phyloP scores from a whole-genome alignment of 805 yeast species.

The Starmerella bombi region DNA sequence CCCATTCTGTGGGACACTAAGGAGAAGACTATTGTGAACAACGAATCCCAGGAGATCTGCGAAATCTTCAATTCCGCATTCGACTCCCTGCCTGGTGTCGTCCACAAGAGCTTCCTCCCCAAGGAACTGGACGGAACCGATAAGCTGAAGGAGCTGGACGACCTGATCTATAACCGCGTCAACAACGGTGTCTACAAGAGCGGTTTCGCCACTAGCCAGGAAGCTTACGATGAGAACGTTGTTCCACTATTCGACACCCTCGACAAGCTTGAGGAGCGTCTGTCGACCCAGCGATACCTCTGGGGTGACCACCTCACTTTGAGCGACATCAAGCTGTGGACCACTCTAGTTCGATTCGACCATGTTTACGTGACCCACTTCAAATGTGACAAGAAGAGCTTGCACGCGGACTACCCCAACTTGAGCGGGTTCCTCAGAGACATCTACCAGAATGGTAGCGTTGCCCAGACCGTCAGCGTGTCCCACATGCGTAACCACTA shows the following conservation, averaged over 20 bases:
- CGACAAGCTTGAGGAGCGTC: constrained; percentile 32
- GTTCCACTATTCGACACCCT: constrained; percentile 47
- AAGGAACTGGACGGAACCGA: constrained; percentile 1
- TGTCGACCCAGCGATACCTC: constrained; percentile 34
- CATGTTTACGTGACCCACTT: constrained; percentile 91
- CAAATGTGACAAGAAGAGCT: constrained; percentile 76
- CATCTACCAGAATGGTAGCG: constrained; percentile 56
- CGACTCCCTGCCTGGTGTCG: constrained; percentile 31
- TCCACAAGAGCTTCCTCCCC: constrained; percentile 31
- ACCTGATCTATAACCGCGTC: constrained; percentile 70
- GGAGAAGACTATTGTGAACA: constrained; percentile 69
- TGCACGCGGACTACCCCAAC: constrained; percentile 65
- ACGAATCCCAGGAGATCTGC: constrained; percentile 81
- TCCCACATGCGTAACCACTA: constrained; percentile 87
- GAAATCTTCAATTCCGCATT: constrained; percentile 71
- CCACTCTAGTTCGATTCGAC: constrained; percentile 84
- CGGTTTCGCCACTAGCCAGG: constrained; percentile 79
- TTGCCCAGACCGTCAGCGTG: constrained; percentile 68
- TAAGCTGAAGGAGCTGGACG: constrained; percentile 63
- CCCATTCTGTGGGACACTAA: constrained; percentile 90
- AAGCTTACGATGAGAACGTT: constrained; percentile 62
- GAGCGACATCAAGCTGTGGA: constrained; percentile 75
- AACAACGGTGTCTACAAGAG: constrained; percentile 90
- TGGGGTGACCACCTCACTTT: constrained; percentile 64
- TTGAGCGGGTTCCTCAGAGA: constrained; percentile 69